phyloP scores from a whole-genome alignment of 1,139 yeast genomes.

The Taphrina pruni region DNA sequence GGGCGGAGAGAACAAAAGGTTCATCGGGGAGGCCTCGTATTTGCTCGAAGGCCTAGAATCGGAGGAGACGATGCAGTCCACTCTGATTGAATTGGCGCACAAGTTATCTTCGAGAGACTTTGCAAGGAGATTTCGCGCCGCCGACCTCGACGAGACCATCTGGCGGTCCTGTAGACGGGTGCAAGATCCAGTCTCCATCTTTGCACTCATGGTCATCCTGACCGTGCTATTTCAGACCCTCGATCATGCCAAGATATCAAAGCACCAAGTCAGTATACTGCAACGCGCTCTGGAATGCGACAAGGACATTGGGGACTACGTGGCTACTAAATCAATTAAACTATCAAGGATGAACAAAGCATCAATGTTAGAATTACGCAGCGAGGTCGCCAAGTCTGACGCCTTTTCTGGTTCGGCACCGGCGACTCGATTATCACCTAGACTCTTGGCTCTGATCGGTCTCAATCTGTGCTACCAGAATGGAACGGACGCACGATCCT shows the following conservation, averaged over 20 bases:
- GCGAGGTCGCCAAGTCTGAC: constrained; percentile 17
- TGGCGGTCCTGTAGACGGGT: constrained; percentile 13
- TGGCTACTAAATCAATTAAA: constrained; percentile 1
- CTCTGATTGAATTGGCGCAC: constrained; percentile 22
- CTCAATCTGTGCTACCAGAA: constrained; percentile 7
- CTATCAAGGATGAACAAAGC: constrained; percentile 11
- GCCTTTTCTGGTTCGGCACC: constrained; percentile 8
- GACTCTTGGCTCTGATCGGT: constrained; percentile 11
- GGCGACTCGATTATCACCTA: constrained; percentile 9
- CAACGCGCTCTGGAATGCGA: constrained; percentile 3
- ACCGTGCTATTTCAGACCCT: constrained; percentile 3
- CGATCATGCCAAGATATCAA: background rate
- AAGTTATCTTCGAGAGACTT: constrained; percentile 26
- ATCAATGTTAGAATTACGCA: constrained; percentile 10
- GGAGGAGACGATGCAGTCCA: constrained; percentile 18
- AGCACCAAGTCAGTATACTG: background rate
- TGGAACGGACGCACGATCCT: background rate
- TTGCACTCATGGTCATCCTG: constrained; percentile 18
- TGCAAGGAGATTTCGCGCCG: constrained; percentile 23
- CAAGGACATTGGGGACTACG: constrained; percentile 9
- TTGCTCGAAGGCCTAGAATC: constrained; percentile 52
- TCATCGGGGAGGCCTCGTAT: constrained; percentile 52
- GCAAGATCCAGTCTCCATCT: constrained; percentile 14
- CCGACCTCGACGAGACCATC: constrained; percentile 15
- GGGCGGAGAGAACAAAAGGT: constrained; percentile 53